Base-by-base conservation (phyloP, 306 rosid species). In the Echinosophora koreensis region DNA sequence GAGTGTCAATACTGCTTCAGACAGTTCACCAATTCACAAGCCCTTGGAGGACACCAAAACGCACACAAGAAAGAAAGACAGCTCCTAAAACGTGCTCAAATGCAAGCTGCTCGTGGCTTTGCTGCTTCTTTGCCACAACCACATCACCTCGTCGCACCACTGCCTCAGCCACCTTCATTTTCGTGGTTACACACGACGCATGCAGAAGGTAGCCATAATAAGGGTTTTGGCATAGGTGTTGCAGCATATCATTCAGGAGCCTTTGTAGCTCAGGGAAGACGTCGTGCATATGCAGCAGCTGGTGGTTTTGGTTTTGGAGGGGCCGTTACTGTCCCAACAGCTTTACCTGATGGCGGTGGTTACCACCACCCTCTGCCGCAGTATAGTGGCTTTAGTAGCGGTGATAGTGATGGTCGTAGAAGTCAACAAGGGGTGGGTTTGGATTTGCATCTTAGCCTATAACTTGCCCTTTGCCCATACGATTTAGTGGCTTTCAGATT, bases 31-130 rank as follows among this genome's bases (percentile, higher is more conserved):
- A 88, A 88, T 32, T 88, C 89, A 51, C 92, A 88, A n/a, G 92
- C 92, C 3, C 65, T 88, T 13, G 92, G 92, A 3, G 92, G 92
- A 5, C 92, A 88, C 52, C 92, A 88, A 59, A 86, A 86, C 56
- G 90, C 87, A 0, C 90, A 86, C 66, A 86, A 83, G 80, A 86
- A 86, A 77, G 87, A 88, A 34, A 84, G 92, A 22, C 88, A 80
- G 47, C 80, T 86, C 10, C 44, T 86, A 14, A 88, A 86, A 47
- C 86, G 87, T 41, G 82, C 88, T 61, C 91, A 88, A 47, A 78
- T 83, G 73, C 88, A 81, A 54, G 87, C 77, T 49, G 88, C 84
- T 52, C 87, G 78, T 15, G 74, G 80, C 13, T 80, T 78, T 22
- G 64, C 72, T 1, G 57, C 86, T 50, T 64, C 87, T 27, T 3